Evolutionary conservation across 2,329 filamentous ascomycete genomes (phyloP), one percentile per base, ranked within the genome.

Genomic region (Podosphaera fusca): DNA sequence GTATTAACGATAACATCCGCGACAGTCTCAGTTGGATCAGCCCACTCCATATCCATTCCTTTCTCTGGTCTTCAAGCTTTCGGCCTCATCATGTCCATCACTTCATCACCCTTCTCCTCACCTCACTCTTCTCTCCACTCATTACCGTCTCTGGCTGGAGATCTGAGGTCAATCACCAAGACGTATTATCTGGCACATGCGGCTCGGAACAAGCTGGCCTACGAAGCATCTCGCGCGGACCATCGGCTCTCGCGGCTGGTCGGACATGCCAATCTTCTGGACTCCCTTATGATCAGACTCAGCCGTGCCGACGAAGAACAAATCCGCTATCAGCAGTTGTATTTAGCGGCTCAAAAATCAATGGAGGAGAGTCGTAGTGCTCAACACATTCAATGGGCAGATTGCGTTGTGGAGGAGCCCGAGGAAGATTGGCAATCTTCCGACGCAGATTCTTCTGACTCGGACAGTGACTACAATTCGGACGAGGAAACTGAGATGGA

Each of bases 181-280:
- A 96, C 90, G 60, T 98, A 96, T 84, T 95, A 87, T 75, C 84
- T 96, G 66, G 92, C 92, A 69, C 89, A 95, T 77, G 90, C 89
- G 72, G 92, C 92, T 69, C 82, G 92, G 70, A 84, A 83, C 66
- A 98, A 98, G 87, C 88, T 98, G 68, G 88, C 88, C 63, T 80
- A 78, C 62, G 90, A 96, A 75, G 92, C 92, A 74, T 81, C 82
- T 71, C 84, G 84, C 67, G 76, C 87, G 66, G 90, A 96, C 69
- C 92, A 96, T 78, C 82, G 96, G 75, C 85, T 98, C 61, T 83
- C 90, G 68, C 81, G 94, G 51, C 84, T 98, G 60, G 92, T 98
- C 65, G 92, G 90, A 67, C 92, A 98, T 73, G 92, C 92, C 75
- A 98, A 96, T 78, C 84, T 96, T 53, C 86, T 98, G 70, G 92